Evolutionary conservation across 2,329 filamentous ascomycete genomes (phyloP), one percentile per base, ranked within the genome.

Genomic region (Cladosporium oxysporum): DNA sequence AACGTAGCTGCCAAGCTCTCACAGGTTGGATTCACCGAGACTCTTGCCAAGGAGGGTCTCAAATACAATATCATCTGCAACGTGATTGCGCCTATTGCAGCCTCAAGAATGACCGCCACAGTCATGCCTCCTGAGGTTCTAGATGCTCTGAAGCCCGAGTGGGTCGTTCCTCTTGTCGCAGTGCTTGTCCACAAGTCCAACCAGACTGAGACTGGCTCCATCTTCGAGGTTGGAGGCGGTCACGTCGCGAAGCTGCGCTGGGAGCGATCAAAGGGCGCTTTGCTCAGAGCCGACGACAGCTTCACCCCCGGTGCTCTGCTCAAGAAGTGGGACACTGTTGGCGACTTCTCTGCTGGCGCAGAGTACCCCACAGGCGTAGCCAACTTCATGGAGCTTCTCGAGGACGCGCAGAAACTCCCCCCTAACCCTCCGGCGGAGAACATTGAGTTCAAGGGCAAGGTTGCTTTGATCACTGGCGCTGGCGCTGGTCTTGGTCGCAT

Each of bases 21-120:
- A 70, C 89, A 96, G 83, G 93, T 99, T 69, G 95, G 94, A 72
- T 98, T 98, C 83, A 97, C 93, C 47, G 94, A 99, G 85, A 97
- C 95, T 4, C 86, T 99, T 69, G 95, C 95, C 67, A 98, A 98
- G 85, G 95, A 99, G 83, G 95, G 95, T 71, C 84, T 87, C 77
- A 98, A 98, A 83, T 99, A 99, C 84, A 98, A 98, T 85, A 98
- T 99, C 73, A 82, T 97, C 74, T 88, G 85, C 83, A 99, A 99
- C 80, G 92, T 92, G 74, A 96, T 99, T 82, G 93, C 95, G 21
- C 95, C 95, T 62, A 93, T 97, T 76, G 94, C 94, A 72, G 95
- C 93, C 68, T 95, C 91, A 82, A 89, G 94, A 78, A 96, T 98
- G 93, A 97, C 93, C 52, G 88, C 93, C 78, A 97, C 94, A 21